Evolutionary conservation across 2,329 filamentous ascomycete species (phyloP), one percentile per base, ranked within the genome.

Genomic region (Verticillium isaacii): DNA sequence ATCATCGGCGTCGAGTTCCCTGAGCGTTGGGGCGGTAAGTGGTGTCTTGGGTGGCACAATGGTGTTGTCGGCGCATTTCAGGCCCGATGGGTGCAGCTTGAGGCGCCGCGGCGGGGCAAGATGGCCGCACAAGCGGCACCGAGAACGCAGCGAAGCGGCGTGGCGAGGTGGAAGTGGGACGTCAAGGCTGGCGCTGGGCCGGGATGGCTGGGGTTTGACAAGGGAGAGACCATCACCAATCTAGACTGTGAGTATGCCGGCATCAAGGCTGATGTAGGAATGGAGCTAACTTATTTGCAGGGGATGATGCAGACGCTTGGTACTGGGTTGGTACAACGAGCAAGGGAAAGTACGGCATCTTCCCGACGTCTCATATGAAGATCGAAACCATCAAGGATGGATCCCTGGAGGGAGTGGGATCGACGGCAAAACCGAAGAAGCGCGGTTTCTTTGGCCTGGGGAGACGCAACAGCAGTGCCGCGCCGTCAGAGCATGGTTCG

Each of bases 211-310:
- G 58, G 57, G 15, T 67, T 83, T 63, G 78, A 78, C 5, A 80
- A 80, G 36, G 79, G 77, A 15, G 79, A 82, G 62, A 81, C 78
- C 5, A 82, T 80, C n/a, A 79, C 75, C 59, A 86, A 80, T 75
- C 85, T 68, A 11, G 64, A 63, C 5, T 69, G 68, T 69, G 32
- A 66, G 66, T 59, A 15, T 55, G 32, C 7, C 14, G n/a, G 7
- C 2, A 45, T 58, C 5, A 2, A 19, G 23, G 2, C 15, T 25
- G 23, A 25, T 12, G 25, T 6, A 25, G 5, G 19, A 32, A 25
- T 11, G 12, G 29, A 56, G 29, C 54, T 56, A 19, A 56, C 54
- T n/a, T 5, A 12, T n/a, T 3, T 14, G 5, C 17, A 81, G 79
- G 77, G 76, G 66, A 74, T 3, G 74, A 80, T 60, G 71, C 74